phyloP scores from a whole-genome alignment of 768 basidiomycete genomes.

The Asterophora lycoperdoides region DNA sequence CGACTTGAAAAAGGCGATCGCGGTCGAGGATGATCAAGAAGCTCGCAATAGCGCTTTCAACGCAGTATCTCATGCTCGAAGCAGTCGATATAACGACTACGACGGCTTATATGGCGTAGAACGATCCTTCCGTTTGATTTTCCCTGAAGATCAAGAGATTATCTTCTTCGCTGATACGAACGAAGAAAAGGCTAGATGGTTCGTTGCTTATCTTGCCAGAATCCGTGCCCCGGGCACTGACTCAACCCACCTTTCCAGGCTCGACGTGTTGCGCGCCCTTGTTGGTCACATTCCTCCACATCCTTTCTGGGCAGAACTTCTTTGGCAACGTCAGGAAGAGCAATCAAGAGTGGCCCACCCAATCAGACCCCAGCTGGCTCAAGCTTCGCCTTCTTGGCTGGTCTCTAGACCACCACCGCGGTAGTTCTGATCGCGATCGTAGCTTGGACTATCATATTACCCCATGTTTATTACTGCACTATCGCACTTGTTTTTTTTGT shows the following conservation, averaged over 20 bases:
- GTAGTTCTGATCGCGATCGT: constrained; percentile 3
- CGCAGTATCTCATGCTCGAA: constrained; percentile 32
- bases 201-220: constrained; percentile 21
- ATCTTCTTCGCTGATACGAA: constrained; percentile 89
- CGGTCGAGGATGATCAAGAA: constrained; percentile 74
- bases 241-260: constrained; percentile 43
- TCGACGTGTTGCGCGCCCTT: constrained; percentile 77
- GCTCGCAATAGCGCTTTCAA: constrained; percentile 41
- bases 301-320: constrained; percentile 88
- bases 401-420: constrained; percentile 19
- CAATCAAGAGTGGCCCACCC: constrained; percentile 2
- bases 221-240: background rate
- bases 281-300: constrained; percentile 90
- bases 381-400: constrained; percentile 16
- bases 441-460: background rate
- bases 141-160: constrained; percentile 75
- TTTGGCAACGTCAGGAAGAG: constrained; percentile 81
- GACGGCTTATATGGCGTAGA: constrained; percentile 68
- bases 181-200: constrained; percentile 87
- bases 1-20: constrained; percentile 78
- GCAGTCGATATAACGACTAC: constrained; percentile 49
- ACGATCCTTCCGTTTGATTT: constrained; percentile 80
- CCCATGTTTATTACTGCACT: background rate
- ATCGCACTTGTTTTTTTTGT: background rate
- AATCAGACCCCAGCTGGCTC: constrained; percentile 7